Conservation (phyloP, 2,329 filamentous ascomycete species). For the Capronia epimyces region DNA sequence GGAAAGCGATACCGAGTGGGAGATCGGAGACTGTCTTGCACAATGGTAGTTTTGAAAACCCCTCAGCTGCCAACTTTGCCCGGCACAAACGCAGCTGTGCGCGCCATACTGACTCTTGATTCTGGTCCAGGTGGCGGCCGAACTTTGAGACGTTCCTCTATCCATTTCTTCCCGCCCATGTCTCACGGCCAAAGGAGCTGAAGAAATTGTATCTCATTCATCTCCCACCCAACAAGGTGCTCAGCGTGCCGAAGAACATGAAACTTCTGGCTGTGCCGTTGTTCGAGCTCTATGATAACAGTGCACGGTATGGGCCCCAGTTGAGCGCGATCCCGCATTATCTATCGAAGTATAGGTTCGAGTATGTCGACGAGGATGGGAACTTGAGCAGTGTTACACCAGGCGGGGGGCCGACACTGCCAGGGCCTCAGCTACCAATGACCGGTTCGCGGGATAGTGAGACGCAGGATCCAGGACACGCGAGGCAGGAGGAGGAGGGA, state of each 20-base stretch:
- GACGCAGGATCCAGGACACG: neutral
- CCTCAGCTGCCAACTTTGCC: neutral
- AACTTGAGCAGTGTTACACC: slow-evolving; percentile 81
- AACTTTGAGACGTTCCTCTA: slow-evolving; percentile 99
- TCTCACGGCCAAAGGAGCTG: slow-evolving; percentile 94
- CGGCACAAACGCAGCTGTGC: neutral
- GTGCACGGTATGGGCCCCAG: slow-evolving; percentile 87
- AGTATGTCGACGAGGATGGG: slow-evolving; percentile 91
- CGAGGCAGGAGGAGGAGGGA: neutral
- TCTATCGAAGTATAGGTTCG: slow-evolving; percentile 91
- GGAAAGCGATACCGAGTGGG: slow-evolving; percentile 65
- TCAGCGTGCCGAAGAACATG: slow-evolving; percentile 99
- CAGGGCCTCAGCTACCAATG: slow-evolving; percentile 5
- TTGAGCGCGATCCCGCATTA: slow-evolving; percentile 94
- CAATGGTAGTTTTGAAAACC: slow-evolving; percentile 59
- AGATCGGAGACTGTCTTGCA: slow-evolving; percentile 87
- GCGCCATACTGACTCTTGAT: neutral
- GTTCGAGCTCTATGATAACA: slow-evolving; percentile 98
- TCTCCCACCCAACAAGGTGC: slow-evolving; percentile 83
- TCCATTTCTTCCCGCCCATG: slow-evolving; percentile 91
- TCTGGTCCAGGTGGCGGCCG: slow-evolving; percentile 63
- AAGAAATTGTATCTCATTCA: slow-evolving; percentile 99
- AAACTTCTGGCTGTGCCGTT: slow-evolving; percentile 94
- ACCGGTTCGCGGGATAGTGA: neutral
- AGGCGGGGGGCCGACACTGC: slow-evolving; percentile 41